Base-by-base conservation (phyloP, 2,329 filamentous ascomycete genomes). In the Pseudonectria foliicola region DNA sequence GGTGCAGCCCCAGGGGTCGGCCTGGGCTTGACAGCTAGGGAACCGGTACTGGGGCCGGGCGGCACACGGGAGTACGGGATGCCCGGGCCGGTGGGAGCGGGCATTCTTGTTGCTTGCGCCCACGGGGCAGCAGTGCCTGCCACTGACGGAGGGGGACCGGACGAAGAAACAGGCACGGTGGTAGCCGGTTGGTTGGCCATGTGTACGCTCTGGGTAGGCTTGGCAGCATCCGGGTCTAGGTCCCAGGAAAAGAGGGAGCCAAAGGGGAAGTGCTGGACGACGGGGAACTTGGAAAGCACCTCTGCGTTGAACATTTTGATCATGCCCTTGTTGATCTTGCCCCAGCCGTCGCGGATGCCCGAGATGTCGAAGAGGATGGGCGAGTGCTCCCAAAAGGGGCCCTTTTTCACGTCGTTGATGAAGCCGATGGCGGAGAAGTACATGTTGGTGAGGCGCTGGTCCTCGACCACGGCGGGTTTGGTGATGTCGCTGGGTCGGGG, bases 311-410 rank as follows among this genome's bases (percentile, higher is more conserved):
- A 98, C 92, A 98, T 98, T 63, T 96, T 98, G 53, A 98, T 78
- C 92, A 98, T 96, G 33, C 92, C 92, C 80, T 89, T 89, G 63
- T 98, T 96, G 54, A 98, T 95, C 68, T 98, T 98, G 25, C 85
- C 92, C 92, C 92, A 98, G n/a, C 92, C 85, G 37, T 82, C 81
- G 47, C 77, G 79, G 44, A 98, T 84, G 10, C 92, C 92, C 1
- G 87, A 94, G 27, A 98, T 87, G 59, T 98, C 89, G 57, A 83
- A 98, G 10, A 98, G 66, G 46, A 95, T 90, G 1, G 90, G 90
- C 46, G 87, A 95, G 57, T 98, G 90, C 50, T 90, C 85, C 89
- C 92, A 96, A 56, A 98, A 98, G 0, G 92, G 90, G 0, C 92
- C 92, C 43, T 73, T 89, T 57, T 98, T 98, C 31, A 98, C 92